A percentile compares a stretch with the other conserved stretches of the same genome.
Conservation (phyloP, 2,329 filamentous ascomycete species). For the Zasmidium citrigriseum region DNA sequence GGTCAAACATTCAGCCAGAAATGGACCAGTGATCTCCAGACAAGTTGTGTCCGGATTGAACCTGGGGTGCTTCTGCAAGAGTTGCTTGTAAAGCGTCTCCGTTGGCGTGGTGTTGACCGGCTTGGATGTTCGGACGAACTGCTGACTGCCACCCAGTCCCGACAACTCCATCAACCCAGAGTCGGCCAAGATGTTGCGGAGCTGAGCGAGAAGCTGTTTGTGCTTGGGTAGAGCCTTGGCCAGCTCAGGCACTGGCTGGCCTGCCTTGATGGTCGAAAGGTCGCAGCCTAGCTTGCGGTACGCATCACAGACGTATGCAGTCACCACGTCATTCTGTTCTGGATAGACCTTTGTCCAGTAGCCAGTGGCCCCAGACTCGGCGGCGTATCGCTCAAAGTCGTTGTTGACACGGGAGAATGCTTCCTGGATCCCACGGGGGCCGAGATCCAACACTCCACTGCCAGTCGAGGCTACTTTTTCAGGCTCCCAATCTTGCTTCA, state of each 20-base stretch:
- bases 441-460: too few relatives aligned
- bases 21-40: background rate
- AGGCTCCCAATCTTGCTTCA: too few relatives aligned
- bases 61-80: background rate
- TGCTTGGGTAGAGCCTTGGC: constrained; percentile 3
- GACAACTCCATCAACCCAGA: too few relatives aligned
- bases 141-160: too few relatives aligned
- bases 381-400: too few relatives aligned
- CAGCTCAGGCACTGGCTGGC: constrained; percentile 1
- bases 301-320: constrained; percentile 10
- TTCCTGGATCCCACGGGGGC: too few relatives aligned
- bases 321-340: constrained; percentile 3
- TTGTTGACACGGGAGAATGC: too few relatives aligned
- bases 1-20: background rate
- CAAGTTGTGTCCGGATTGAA: background rate
- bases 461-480: too few relatives aligned
- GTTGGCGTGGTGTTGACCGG: background rate
- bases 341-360: constrained; percentile 15
- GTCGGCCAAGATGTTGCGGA: background rate
- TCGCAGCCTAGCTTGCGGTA: constrained; percentile 11
- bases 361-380: background rate
- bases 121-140: background rate
- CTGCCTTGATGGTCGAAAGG: background rate
- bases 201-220: constrained; percentile 1
- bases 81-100: background rate